A percentile compares a stretch with the other conserved stretches of the same genome.
phyloP scores from a whole-genome alignment of 805 yeast species.

The Candida tallmaniae region DNA sequence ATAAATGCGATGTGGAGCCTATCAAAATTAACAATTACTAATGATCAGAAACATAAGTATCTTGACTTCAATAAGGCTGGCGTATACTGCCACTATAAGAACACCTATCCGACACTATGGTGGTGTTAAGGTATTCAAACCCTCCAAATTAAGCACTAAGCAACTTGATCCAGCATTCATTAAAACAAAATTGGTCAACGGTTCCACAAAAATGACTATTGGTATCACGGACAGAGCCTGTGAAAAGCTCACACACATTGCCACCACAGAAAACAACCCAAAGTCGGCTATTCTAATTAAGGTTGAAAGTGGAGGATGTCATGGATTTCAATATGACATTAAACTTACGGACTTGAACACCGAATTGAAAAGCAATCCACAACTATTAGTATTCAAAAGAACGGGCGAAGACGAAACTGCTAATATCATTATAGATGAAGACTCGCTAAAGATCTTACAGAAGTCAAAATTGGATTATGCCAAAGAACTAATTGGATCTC shows the following conservation, averaged over 20 bases:
- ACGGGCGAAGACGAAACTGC: slow-evolving; percentile 52
- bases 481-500: slow-evolving; percentile 90
- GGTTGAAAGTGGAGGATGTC: slow-evolving; percentile 97
- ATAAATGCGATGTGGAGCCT: too few species aligned
- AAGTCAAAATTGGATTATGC: slow-evolving; percentile 86
- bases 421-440: slow-evolving; percentile 70
- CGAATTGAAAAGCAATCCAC: slow-evolving; percentile 32
- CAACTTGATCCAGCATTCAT: too few species aligned
- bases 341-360: slow-evolving; percentile 46
- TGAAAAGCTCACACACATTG: slow-evolving; percentile 48
- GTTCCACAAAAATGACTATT: slow-evolving; percentile 33
- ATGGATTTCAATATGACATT: slow-evolving; percentile 89
- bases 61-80: too few species aligned
- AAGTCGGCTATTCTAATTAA: slow-evolving; percentile 62
- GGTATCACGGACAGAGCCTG: slow-evolving; percentile 48
- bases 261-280: slow-evolving; percentile 50
- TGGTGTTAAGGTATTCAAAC: too few species aligned
- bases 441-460: slow-evolving; percentile 73
- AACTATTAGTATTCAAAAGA: slow-evolving; percentile 56
- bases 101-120: too few species aligned
- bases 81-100: too few species aligned
- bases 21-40: too few species aligned
- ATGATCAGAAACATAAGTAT: too few species aligned
- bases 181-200: slow-evolving; percentile 31
- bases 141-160: too few species aligned